Conservation (phyloP, 495 filamentous ascomycete genomes). For the Lepidopterella palustris region DNA sequence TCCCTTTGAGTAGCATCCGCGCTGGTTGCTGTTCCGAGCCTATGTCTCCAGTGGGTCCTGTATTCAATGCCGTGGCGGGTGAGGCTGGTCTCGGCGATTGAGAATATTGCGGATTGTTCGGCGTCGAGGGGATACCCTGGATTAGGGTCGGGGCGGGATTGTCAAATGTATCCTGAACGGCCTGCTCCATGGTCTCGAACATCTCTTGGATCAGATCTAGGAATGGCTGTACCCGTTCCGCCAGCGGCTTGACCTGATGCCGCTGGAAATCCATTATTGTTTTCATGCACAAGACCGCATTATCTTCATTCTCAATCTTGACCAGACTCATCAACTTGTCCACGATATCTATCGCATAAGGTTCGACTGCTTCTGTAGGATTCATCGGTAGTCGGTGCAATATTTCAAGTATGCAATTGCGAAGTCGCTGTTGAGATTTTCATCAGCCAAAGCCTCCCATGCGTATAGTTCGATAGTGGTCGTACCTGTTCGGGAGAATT, state of each 20-base stretch:
- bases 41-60: slow-evolving; percentile 51
- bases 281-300: slow-evolving; percentile 95
- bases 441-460: neutral
- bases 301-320: slow-evolving; percentile 92
- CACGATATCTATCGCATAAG: slow-evolving; percentile 77
- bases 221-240: slow-evolving; percentile 78
- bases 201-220: slow-evolving; percentile 88
- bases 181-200: slow-evolving; percentile 87
- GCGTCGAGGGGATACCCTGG: slow-evolving; percentile 63
- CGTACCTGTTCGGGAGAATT: slow-evolving; percentile 75
- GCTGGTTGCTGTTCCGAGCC: slow-evolving; percentile 73
- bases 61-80: slow-evolving; percentile 61
- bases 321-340: slow-evolving; percentile 84
- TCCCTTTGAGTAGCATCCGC: slow-evolving; percentile 75
- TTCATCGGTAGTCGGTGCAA: slow-evolving; percentile 82
- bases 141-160: slow-evolving; percentile 53
- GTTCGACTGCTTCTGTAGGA: slow-evolving; percentile 73
- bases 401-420: slow-evolving; percentile 88
- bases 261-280: slow-evolving; percentile 94
- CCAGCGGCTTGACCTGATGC: slow-evolving; percentile 77
- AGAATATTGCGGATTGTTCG: slow-evolving; percentile 65
- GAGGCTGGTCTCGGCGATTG: slow-evolving; percentile 86
- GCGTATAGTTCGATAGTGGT: neutral
- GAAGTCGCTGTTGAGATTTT: slow-evolving; percentile 60
- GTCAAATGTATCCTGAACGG: slow-evolving; percentile 90